These are phyloP conservation scores for Ilex asprella DNA, from an alignment of 257 asterid genomes.

Conservation along the genomic window DNA sequence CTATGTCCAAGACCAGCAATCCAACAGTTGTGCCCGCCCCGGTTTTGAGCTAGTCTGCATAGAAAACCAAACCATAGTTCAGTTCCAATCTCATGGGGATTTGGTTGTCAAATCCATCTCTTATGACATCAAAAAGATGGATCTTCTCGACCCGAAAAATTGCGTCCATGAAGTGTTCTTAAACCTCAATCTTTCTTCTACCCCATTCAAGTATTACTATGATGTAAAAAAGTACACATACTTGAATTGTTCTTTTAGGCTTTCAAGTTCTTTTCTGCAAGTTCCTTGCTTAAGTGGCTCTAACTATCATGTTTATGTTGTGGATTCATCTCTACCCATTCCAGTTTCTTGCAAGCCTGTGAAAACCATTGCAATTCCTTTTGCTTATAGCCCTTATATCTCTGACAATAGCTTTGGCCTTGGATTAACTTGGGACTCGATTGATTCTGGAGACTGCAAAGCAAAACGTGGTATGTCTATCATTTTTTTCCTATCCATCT, in stretches of 20 bases:
- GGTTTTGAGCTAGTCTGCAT: constrained; percentile 23
- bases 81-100: constrained; percentile 33
- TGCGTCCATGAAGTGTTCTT: constrained; percentile 48
- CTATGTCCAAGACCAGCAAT: constrained; percentile 10
- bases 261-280: constrained; percentile 13
- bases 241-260: constrained; percentile 33
- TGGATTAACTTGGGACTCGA: constrained; percentile 29
- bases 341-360: constrained; percentile 25
- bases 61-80: constrained; percentile 24
- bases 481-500: background rate
- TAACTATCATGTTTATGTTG: constrained; percentile 28
- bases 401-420: constrained; percentile 47
- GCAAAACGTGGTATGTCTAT: no score
- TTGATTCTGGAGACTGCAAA: background rate
- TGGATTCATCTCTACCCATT: constrained; percentile 20
- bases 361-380: constrained; percentile 34
- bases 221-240: constrained; percentile 29
- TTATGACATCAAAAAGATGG: constrained; percentile 14
- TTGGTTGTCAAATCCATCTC: constrained; percentile 35
- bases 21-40: constrained; percentile 11
- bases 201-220: constrained; percentile 41
- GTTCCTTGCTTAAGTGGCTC: constrained; percentile 40
- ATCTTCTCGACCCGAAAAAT: constrained; percentile 35
- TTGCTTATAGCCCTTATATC: constrained; percentile 37
- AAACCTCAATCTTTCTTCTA: constrained; percentile 33